Conservation (phyloP, 2,329 filamentous ascomycete genomes). For the Macrophomina phaseolina region DNA sequence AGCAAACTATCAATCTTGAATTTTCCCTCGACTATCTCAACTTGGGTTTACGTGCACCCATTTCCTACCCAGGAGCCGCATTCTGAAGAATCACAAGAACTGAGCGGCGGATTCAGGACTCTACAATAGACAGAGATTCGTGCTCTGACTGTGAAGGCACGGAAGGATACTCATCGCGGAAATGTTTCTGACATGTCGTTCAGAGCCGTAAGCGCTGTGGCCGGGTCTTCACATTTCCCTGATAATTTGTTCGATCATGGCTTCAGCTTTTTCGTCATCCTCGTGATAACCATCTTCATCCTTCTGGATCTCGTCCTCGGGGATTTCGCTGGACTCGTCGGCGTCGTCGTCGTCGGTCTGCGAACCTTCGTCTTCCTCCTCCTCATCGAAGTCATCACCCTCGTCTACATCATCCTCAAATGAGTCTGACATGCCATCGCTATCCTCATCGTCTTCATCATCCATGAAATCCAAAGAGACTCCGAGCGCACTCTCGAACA, state of each 20-base stretch:
- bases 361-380: background rate
- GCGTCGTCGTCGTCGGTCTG: background rate
- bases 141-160: background rate
- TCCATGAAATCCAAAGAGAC: constrained; percentile 17
- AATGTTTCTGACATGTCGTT: background rate
- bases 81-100: too few relatives aligned
- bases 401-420: background rate
- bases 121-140: background rate
- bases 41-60: too few relatives aligned
- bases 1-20: too few relatives aligned
- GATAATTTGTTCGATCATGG: constrained; percentile 1
- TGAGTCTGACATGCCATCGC: background rate
- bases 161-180: too few relatives aligned
- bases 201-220: background rate
- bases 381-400: background rate
- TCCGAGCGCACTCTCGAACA: constrained; percentile 18
- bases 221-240: background rate
- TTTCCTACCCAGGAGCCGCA: too few relatives aligned
- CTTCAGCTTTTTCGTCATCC: constrained; percentile 1
- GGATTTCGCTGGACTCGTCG: background rate
- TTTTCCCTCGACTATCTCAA: too few relatives aligned
- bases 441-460: background rate
- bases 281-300: constrained; percentile 8
- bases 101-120: too few relatives aligned
- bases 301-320: background rate